Conservation (phyloP, 1,139 yeast species). For the Hanseniaspora uvarum region DNA sequence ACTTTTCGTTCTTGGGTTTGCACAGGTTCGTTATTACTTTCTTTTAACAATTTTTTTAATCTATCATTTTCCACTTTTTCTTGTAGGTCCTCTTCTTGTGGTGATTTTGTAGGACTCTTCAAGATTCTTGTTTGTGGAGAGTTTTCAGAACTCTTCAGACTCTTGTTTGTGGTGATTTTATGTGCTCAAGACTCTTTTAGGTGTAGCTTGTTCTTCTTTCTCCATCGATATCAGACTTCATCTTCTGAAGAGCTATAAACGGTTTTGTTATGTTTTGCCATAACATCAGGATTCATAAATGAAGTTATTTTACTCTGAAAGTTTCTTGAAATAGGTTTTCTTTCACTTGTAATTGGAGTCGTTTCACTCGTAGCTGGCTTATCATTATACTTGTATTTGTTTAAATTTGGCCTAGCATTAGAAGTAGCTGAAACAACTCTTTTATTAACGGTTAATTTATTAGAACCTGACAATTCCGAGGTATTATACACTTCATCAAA, state of each 20-base stretch:
- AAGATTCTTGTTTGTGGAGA: neutral
- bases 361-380: neutral
- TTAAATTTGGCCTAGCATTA: neutral
- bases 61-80: neutral
- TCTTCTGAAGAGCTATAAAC: neutral
- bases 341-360: too few relatives aligned
- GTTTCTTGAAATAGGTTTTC: neutral
- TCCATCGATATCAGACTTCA: conserved; percentile 4
- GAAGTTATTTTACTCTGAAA: conserved; percentile 14
- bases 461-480: neutral
- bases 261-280: neutral
- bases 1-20: neutral
- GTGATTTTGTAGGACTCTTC: neutral
- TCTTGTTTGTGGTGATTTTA: conserved; percentile 6
- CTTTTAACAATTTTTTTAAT: neutral
- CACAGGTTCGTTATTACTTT: neutral
- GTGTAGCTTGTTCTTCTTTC: neutral
- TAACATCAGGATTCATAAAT: conserved; percentile 2
- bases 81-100: neutral
- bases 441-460: neutral
- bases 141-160: neutral
- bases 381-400: neutral
- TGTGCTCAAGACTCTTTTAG: too few relatives aligned
- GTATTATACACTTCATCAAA: neutral
- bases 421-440: neutral